Conservation (phyloP, 495 filamentous ascomycete genomes). For the Trichoderma gamsii region DNA sequence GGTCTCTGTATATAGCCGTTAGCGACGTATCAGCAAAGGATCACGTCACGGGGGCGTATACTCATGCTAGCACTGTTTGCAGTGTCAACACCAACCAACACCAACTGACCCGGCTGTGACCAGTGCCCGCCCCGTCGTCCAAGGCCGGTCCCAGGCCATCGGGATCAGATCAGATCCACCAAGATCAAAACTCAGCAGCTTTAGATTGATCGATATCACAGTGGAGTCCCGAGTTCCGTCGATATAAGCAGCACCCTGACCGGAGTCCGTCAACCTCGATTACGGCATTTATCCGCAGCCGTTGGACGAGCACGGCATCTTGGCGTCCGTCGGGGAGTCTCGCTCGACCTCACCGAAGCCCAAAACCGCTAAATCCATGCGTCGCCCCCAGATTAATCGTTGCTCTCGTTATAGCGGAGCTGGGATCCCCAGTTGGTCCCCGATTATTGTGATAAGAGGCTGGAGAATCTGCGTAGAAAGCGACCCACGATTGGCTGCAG, state of each 20-base stretch:
- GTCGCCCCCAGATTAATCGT: neutral
- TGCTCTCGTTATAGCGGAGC: neutral
- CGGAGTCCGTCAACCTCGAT: neutral
- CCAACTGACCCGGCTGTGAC: too few species aligned
- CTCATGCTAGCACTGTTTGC: too few species aligned
- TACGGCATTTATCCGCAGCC: neutral
- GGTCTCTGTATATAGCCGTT: too few species aligned
- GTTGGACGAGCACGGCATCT: neutral
- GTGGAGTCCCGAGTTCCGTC: neutral
- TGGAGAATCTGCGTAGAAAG: neutral
- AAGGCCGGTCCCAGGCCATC: too few species aligned
- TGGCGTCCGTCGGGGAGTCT: neutral
- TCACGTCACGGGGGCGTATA: too few species aligned
- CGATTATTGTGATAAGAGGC: neutral
- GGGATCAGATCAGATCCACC: neutral
- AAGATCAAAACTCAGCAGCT: neutral
- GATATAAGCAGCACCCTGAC: neutral
- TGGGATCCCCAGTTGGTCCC: neutral
- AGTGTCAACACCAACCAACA: too few species aligned
- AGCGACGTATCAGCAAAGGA: too few species aligned
- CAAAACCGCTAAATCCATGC: neutral
- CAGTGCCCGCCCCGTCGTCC: too few species aligned
- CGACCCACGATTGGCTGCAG: too few species aligned
- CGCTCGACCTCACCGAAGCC: constrained; percentile 8
- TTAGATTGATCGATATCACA: neutral